Conservation (phyloP, 306 rosid species). For the Cucurbita argyrosperma region DNA sequence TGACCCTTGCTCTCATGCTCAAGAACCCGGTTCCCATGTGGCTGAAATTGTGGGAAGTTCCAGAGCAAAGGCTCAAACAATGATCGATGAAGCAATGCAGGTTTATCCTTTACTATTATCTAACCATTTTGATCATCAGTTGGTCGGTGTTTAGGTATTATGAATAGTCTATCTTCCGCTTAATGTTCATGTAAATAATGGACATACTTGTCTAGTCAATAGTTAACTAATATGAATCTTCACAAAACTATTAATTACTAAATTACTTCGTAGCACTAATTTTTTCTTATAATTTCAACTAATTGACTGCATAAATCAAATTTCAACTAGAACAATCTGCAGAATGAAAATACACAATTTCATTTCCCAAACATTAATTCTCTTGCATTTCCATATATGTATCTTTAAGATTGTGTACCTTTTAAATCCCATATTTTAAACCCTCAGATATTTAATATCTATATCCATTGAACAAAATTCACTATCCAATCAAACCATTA, state of each 20-base stretch:
- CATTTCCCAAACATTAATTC: neutral
- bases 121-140: neutral
- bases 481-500: neutral
- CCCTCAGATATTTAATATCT: neutral
- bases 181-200: neutral
- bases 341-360: neutral
- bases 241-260: neutral
- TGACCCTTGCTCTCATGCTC: slow-evolving; percentile 44
- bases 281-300: neutral
- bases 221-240: neutral
- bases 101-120: slow-evolving; percentile 21
- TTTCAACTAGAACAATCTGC: neutral
- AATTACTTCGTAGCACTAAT: neutral
- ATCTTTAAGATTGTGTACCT: neutral
- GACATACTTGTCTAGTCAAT: neutral
- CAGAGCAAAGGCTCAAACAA: slow-evolving; percentile 43
- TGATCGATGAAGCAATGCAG: slow-evolving; percentile 73
- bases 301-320: neutral
- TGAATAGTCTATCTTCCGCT: neutral
- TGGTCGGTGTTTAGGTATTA: neutral
- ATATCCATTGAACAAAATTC: neutral
- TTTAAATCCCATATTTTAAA: neutral
- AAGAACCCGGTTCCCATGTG: slow-evolving; percentile 49
- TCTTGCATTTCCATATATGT: neutral
- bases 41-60: slow-evolving; percentile 81